Evolutionary conservation across 176 grass and related monocot genomes (phyloP).

Genomic region (Carex pumila): DNA sequence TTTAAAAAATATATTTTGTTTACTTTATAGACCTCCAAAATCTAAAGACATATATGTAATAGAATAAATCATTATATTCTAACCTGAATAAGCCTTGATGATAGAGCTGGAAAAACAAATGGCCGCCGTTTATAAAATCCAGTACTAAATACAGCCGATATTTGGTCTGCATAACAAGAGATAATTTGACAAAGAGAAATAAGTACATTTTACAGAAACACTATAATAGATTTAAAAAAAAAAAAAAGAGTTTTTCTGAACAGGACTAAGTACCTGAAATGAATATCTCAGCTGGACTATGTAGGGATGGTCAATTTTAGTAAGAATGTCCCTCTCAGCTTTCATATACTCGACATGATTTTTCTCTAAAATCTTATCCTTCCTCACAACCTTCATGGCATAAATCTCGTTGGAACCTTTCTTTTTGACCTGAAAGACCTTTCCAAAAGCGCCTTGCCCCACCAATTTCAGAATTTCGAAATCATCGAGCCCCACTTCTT

Average conservation of each 20-base stretch:
- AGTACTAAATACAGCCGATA: conserved; percentile 90
- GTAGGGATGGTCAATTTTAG: conserved; percentile 96
- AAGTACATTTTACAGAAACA: conserved; percentile 3
- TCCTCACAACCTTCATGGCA: conserved; percentile 99
- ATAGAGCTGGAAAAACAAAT: conserved; percentile 99
- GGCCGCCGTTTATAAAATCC: conserved; percentile 93
- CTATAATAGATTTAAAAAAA: background rate
- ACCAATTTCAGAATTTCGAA: conserved; percentile 96
- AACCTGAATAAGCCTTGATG: conserved; percentile 95
- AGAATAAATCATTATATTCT: conserved; percentile 15
- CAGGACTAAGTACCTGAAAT: conserved; percentile 59
- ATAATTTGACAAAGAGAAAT: conserved; percentile 17
- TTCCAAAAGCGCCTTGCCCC: conserved; percentile 95
- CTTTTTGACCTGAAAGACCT: conserved; percentile 93
- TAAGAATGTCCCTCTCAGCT: conserved; percentile 97
- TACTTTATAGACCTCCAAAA: conserved; percentile 13
- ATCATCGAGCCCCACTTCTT: conserved; percentile 67
- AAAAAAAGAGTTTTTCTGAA: conserved; percentile 6
- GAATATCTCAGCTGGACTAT: conserved; percentile 95
- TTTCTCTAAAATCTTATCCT: conserved; percentile 97
- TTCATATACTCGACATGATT: conserved; percentile 99
- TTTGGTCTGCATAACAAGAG: conserved; percentile 62
- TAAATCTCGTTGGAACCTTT: conserved; percentile 95
- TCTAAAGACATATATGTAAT: conserved; percentile 5
- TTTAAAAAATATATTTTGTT: conserved; percentile 7